These are phyloP conservation scores for Monilinia aucupariae DNA, from an alignment of 2,329 filamentous ascomycete species.

Conservation along the genomic window DNA sequence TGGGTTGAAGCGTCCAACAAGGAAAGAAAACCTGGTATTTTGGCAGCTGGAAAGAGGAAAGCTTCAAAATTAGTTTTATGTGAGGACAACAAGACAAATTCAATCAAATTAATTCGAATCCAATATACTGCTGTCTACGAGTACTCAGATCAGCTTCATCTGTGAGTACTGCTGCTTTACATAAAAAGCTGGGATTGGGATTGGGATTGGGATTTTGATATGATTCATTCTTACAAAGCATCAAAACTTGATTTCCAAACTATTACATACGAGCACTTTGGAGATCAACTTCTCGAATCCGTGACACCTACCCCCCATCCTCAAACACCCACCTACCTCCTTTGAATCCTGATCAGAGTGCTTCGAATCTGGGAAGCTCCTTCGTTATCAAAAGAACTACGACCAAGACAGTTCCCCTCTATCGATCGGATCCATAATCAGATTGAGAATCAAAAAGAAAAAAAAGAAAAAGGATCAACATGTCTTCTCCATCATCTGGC, in stretches of 20 bases:
- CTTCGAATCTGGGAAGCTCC: slow-evolving; percentile 2
- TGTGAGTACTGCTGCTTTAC: too few relatives aligned
- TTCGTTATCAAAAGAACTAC: not conserved
- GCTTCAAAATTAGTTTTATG: slow-evolving; percentile 12
- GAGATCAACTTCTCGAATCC: not conserved
- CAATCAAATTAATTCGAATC: not conserved
- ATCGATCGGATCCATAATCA: not conserved
- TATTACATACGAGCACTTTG: too few relatives aligned
- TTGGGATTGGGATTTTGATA: too few relatives aligned
- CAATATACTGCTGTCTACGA: too few relatives aligned
- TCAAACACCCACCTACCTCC: not conserved
- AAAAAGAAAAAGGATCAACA: slow-evolving; percentile 16
- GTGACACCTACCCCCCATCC: not conserved
- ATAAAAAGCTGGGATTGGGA: too few relatives aligned
- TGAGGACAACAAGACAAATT: slow-evolving; percentile 13
- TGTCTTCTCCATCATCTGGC: slow-evolving; percentile 37
- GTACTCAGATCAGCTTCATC: too few relatives aligned
- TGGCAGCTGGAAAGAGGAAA: not conserved
- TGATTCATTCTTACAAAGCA: too few relatives aligned
- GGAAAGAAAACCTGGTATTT: not conserved
- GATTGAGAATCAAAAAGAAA: not conserved
- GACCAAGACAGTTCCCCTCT: not conserved
- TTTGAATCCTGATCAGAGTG: slow-evolving; percentile 9
- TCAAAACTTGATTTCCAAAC: too few relatives aligned
- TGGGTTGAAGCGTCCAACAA: too few relatives aligned